Evolutionary conservation across 768 basidiomycete species (phyloP).

Genomic region (Ephemerocybe angulata): DNA sequence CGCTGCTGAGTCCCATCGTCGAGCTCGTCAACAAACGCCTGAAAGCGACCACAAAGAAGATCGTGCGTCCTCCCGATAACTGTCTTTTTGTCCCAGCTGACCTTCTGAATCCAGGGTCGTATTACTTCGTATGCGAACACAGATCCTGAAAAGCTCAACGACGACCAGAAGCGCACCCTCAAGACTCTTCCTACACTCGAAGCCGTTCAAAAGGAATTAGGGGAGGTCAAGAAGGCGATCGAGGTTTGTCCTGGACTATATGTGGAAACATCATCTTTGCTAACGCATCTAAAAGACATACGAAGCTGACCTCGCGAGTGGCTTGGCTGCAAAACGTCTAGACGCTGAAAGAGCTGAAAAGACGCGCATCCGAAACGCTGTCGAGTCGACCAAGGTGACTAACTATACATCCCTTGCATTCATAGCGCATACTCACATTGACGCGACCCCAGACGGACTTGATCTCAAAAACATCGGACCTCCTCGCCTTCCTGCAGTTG

Average conservation of each 20-base stretch:
- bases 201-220: conserved; percentile 75
- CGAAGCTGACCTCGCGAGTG: conserved; percentile 60
- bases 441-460: conserved; percentile 38
- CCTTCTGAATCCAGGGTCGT: conserved; percentile 49
- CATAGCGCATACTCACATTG: neutral
- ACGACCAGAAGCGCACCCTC: conserved; percentile 77
- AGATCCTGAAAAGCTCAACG: conserved; percentile 72
- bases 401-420: neutral
- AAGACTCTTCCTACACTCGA: conserved; percentile 75
- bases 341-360: conserved; percentile 57
- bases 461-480: conserved; percentile 40
- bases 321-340: conserved; percentile 49
- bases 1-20: conserved; percentile 57
- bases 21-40: conserved; percentile 79
- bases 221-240: conserved; percentile 78
- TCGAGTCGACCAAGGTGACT: conserved; percentile 58
- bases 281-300: conserved; percentile 41
- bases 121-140: conserved; percentile 68
- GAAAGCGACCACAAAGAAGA: conserved; percentile 78
- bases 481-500: conserved; percentile 59
- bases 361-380: conserved; percentile 50
- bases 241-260: conserved; percentile 50
- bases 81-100: conserved; percentile 8
- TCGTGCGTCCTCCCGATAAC: conserved; percentile 45
- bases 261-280: conserved; percentile 4